Conservation (phyloP, 495 filamentous ascomycete genomes). For the Aspergillus ellipticus region DNA sequence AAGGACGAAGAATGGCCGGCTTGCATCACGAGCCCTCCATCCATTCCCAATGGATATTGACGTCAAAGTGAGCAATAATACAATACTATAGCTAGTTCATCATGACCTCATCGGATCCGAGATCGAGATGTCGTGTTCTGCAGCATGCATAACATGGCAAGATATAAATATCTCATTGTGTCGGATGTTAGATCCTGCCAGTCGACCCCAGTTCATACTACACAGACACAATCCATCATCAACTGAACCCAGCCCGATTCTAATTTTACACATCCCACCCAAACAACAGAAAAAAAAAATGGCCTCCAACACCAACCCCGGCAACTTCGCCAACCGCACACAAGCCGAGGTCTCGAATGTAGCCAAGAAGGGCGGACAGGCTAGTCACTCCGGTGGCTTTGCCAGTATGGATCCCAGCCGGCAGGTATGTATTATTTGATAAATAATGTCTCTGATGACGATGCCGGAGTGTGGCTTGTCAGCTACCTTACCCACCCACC, state of each 20-base stretch:
- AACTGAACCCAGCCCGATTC: neutral
- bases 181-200: too few relatives aligned
- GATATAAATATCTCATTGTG: too few relatives aligned
- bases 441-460: neutral
- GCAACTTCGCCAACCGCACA: conserved; percentile 61
- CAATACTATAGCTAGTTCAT: too few relatives aligned
- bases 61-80: too few relatives aligned
- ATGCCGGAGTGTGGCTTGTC: neutral
- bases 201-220: too few relatives aligned
- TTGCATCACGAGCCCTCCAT: too few relatives aligned
- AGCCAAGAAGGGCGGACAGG: conserved; percentile 49
- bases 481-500: too few relatives aligned
- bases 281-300: conserved; percentile 6
- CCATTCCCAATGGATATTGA: too few relatives aligned
- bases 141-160: too few relatives aligned
- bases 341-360: conserved; percentile 54
- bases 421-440: conserved; percentile 32
- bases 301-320: conserved; percentile 47
- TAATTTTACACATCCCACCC: neutral
- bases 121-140: too few relatives aligned
- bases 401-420: conserved; percentile 41
- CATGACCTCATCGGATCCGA: too few relatives aligned
- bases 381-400: conserved; percentile 33
- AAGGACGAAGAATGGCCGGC: too few relatives aligned
- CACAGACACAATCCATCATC: neutral